Base-by-base conservation (phyloP, 2,329 filamentous ascomycete species). In the Penicillium sp. region DNA sequence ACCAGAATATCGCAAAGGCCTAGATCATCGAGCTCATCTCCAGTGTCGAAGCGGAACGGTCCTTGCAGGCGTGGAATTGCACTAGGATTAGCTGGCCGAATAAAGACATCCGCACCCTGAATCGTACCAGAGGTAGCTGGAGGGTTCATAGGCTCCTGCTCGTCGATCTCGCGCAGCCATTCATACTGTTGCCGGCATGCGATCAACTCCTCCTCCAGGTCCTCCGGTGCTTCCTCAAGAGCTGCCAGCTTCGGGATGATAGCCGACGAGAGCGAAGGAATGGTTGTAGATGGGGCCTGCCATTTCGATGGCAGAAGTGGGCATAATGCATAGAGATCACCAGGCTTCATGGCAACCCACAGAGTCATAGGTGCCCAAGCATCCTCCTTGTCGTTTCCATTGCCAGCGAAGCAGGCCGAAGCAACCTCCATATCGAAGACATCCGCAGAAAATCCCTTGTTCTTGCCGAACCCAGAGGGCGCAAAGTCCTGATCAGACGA, bases 301-400 rank as follows among this genome's bases (percentile, higher is more conserved):
- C 94, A 98, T 68, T 89, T 91, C 53, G 87, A 87, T 0, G 95
- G 95, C 35, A 99, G 81, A 41, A 99, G 82, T 1, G 95, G 95
- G 71, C 93, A 97, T 9, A 99, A 80, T 1, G 94, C 93, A 71
- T 99, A 99, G 6, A 98, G 85, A 70, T 97, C 93, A 3, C 95
- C 95, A 60, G 92, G 90, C 39, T 87, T 87, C 90, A 97, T 99
- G n/a, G 93, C 92, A 53, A 98, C 81, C 91, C 94, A 99, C 11
- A 99, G 82, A 0, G 95, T 98, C 90, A 97, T 97, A 10, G 93
- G 87, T 7, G 92, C 90, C 95, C 95, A 99, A 2, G 84, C 84
- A 68, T 86, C 81, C 63, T 87, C 84, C 39, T 82, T 83, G 55
- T 83, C 80, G 56, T 75, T 78, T 10, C 83, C 85, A 52, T 73